Conservation (phyloP, 805 yeast species). For the Candida patagonica region DNA sequence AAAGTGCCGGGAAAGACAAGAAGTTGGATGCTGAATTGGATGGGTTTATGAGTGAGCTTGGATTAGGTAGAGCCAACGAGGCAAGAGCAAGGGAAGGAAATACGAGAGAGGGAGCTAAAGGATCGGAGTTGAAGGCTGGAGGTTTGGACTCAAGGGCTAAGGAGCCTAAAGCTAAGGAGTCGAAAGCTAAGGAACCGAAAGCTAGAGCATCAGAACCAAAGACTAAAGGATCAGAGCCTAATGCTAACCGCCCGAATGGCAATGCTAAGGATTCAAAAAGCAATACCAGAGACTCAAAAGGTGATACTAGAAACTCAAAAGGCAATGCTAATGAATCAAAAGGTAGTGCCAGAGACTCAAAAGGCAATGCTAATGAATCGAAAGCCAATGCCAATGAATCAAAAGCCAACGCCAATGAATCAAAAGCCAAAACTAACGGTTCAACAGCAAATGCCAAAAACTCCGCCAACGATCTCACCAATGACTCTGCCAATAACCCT, state of each 20-base stretch:
- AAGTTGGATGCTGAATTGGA: slow-evolving; percentile 45
- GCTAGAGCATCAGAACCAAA: background rate
- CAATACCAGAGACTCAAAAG: no score
- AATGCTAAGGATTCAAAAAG: no score
- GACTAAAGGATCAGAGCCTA: slow-evolving; percentile 18
- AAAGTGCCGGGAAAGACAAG: slow-evolving; percentile 21
- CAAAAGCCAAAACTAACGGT: no score
- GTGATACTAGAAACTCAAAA: no score
- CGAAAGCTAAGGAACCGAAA: background rate
- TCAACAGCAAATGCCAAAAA: no score
- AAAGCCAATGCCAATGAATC: slow-evolving; percentile 17
- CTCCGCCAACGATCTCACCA: slow-evolving; percentile 16
- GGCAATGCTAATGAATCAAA: no score
- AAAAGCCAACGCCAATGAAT: slow-evolving; percentile 4
- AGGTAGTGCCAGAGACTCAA: slow-evolving; percentile 17
- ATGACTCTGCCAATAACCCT: slow-evolving; percentile 9
- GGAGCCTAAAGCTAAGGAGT: slow-evolving; percentile 25
- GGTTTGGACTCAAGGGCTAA: slow-evolving; percentile 18
- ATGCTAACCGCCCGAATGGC: no score
- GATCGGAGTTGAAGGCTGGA: slow-evolving; percentile 28
- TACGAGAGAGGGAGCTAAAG: background rate
- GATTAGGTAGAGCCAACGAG: slow-evolving; percentile 38
- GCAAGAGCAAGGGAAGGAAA: slow-evolving; percentile 11
- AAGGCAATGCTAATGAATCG: slow-evolving; percentile 18
- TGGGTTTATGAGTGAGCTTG: slow-evolving; percentile 57